phyloP scores from a whole-genome alignment of 1,139 yeast species.

The Suhomyces coccinellae region DNA sequence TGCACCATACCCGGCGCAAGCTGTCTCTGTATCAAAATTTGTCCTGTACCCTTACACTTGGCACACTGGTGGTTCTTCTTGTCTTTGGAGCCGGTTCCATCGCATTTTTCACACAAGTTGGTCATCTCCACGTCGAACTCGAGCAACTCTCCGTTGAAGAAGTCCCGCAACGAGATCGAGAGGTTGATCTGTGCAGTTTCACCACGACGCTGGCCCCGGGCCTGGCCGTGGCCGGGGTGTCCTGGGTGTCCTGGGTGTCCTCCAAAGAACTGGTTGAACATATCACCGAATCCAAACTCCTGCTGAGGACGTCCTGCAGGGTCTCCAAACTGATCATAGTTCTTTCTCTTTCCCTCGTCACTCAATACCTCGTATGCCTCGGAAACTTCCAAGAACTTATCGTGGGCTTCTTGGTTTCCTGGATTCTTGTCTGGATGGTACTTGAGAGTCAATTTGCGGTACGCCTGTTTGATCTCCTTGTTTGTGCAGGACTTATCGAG shows the following conservation, averaged over 20 bases:
- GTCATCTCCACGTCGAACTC: constrained; percentile 69
- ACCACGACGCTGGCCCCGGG: constrained; percentile 50
- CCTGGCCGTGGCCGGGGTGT: constrained; percentile 19
- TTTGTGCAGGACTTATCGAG: constrained; percentile 68
- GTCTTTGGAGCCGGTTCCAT: constrained; percentile 84
- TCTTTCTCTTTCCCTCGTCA: constrained; percentile 67
- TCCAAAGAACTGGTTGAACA: constrained; percentile 76
- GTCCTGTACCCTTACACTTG: constrained; percentile 75
- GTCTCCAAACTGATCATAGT: constrained; percentile 80
- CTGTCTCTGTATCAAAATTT: constrained; percentile 65
- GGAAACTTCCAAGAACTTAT: constrained; percentile 84
- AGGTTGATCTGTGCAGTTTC: constrained; percentile 61
- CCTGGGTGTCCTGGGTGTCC: constrained; percentile 50
- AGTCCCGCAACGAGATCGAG: constrained; percentile 59
- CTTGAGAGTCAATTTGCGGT: constrained; percentile 77
- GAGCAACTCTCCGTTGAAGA: constrained; percentile 64
- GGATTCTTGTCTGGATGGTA: constrained; percentile 95
- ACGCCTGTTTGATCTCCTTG: constrained; percentile 83
- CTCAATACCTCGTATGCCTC: constrained; percentile 90
- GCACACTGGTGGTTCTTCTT: constrained; percentile 64
- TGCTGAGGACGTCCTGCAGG: constrained; percentile 58
- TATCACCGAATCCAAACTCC: constrained; percentile 50
- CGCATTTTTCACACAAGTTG: constrained; percentile 72
- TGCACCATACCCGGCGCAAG: constrained; percentile 91
- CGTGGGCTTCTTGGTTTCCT: constrained; percentile 71